Percentiles rank a stretch among this genome's conserved stretches.
These are phyloP conservation scores for Tripterygium wilfordii DNA, from an alignment of 177 flowering plant species.

Conservation along the genomic window DNA sequence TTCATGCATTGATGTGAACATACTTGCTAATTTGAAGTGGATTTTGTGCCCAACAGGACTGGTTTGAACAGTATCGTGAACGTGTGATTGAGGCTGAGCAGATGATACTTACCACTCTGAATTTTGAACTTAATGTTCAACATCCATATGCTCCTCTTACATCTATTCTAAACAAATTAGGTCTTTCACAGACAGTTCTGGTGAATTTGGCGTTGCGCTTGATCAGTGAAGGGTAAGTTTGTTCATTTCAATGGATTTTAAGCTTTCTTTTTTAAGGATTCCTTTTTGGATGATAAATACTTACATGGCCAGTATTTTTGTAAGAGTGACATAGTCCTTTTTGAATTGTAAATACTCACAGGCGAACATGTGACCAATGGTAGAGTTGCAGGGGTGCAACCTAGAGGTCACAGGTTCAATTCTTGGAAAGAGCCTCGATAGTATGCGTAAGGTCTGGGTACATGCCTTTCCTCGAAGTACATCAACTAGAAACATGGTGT, in stretches of 20 bases:
- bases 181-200: constrained; percentile 69
- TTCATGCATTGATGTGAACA: no score
- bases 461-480: not conserved
- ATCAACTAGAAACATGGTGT: not conserved
- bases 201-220: constrained; percentile 74
- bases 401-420: no score
- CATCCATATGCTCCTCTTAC: constrained; percentile 89
- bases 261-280: no score
- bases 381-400: no score
- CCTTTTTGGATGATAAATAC: no score
- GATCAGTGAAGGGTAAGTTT: constrained; percentile 92
- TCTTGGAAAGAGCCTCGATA: not conserved
- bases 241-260: constrained; percentile 1
- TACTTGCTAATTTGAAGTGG: not conserved
- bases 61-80: constrained; percentile 92
- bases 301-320: no score
- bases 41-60: constrained; percentile 51
- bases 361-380: no score
- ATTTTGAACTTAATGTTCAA: constrained; percentile 89
- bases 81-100: constrained; percentile 82
- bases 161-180: constrained; percentile 72
- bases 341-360: not conserved
- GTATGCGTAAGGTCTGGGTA: no score
- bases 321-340: not conserved
- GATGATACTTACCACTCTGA: constrained; percentile 77